phyloP scores from a whole-genome alignment of 2,329 filamentous ascomycete genomes.

The Nemania sp. region DNA sequence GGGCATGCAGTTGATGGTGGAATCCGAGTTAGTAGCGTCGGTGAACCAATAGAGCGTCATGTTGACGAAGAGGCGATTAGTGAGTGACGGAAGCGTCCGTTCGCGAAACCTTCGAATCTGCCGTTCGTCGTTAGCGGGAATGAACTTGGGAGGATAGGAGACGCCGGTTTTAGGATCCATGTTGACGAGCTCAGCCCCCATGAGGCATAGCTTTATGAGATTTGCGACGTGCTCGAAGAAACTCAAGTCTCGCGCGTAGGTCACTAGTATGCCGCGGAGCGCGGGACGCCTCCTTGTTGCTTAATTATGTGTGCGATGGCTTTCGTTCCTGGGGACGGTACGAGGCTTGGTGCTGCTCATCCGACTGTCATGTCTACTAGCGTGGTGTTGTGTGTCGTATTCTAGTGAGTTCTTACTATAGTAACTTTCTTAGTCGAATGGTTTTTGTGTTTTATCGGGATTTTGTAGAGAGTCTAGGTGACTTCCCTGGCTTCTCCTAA shows the following conservation, averaged over 20 bases:
- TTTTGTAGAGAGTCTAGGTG: conserved; percentile 40
- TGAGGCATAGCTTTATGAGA: conserved; percentile 70
- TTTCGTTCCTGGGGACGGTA: conserved; percentile 63
- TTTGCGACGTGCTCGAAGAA: conserved; percentile 71
- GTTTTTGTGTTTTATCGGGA: conserved; percentile 49
- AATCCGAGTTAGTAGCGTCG: conserved; percentile 71
- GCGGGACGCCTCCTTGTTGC: too few species aligned
- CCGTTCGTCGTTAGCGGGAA: conserved; percentile 65
- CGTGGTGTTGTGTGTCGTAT: conserved; percentile 49
- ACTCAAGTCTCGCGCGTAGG: conserved; percentile 70
- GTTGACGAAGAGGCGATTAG: conserved; percentile 64
- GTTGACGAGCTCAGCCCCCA: conserved; percentile 68
- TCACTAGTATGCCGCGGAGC: conserved; percentile 70
- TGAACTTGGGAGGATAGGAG: conserved; percentile 61
- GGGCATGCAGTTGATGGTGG: conserved; percentile 69
- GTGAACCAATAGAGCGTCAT: conserved; percentile 73
- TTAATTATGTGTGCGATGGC: too few species aligned
- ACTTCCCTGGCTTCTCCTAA: conserved; percentile 52
- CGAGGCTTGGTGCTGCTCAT: conserved; percentile 59
- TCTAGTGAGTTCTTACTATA: conserved; percentile 47
- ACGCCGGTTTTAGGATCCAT: conserved; percentile 55
- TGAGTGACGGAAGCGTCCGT: conserved; percentile 43
- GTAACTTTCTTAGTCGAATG: conserved; percentile 51
- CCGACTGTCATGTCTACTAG: conserved; percentile 65
- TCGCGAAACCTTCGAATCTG: too few species aligned